phyloP scores from a whole-genome alignment of 1,284 basidiomycete species.

The Mycena citricolor region DNA sequence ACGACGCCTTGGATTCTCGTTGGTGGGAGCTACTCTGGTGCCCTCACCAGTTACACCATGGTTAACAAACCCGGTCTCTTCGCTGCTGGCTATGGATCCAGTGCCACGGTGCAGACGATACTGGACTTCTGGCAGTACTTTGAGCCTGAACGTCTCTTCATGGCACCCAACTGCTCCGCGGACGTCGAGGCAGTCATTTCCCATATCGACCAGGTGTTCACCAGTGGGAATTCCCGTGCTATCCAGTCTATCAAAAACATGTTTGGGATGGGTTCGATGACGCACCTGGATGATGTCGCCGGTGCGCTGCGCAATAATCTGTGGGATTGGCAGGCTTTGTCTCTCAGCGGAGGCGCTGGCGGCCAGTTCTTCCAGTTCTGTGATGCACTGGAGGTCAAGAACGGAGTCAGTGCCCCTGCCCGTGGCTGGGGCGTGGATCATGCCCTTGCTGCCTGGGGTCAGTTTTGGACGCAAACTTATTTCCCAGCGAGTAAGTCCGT shows the following conservation, averaged over 20 bases:
- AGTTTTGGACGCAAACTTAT: slow-evolving; percentile 52
- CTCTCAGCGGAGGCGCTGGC: slow-evolving; percentile 47
- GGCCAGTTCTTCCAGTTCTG: slow-evolving; percentile 65
- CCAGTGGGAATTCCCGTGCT: slow-evolving; percentile 40
- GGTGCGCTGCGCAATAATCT: slow-evolving; percentile 59
- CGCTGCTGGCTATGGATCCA: slow-evolving; percentile 68
- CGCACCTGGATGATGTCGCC: slow-evolving; percentile 67
- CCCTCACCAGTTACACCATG: slow-evolving; percentile 71
- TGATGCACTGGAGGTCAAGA: slow-evolving; percentile 66
- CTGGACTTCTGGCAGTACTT: slow-evolving; percentile 72
- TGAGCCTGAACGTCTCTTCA: slow-evolving; percentile 64
- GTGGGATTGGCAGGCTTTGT: slow-evolving; percentile 64
- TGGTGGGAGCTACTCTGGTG: slow-evolving; percentile 70
- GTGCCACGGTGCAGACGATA: slow-evolving; percentile 69
- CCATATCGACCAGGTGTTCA: slow-evolving; percentile 60
- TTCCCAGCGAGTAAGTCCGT: slow-evolving; percentile 3
- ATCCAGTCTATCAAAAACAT: slow-evolving; percentile 53
- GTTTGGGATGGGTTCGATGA: slow-evolving; percentile 57
- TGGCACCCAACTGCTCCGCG: slow-evolving; percentile 72
- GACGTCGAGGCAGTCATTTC: slow-evolving; percentile 65
- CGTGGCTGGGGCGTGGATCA: slow-evolving; percentile 64
- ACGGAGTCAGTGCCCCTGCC: slow-evolving; percentile 53
- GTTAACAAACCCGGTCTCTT: slow-evolving; percentile 67
- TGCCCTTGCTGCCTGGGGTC: slow-evolving; percentile 63
- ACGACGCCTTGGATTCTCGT: slow-evolving; percentile 67